Percentiles rank a stretch among this genome's conserved stretches.
These are phyloP conservation scores for Umbelopsis sp. DNA, from an alignment of 192 early-diverging fungal species.

Conservation along the genomic window DNA sequence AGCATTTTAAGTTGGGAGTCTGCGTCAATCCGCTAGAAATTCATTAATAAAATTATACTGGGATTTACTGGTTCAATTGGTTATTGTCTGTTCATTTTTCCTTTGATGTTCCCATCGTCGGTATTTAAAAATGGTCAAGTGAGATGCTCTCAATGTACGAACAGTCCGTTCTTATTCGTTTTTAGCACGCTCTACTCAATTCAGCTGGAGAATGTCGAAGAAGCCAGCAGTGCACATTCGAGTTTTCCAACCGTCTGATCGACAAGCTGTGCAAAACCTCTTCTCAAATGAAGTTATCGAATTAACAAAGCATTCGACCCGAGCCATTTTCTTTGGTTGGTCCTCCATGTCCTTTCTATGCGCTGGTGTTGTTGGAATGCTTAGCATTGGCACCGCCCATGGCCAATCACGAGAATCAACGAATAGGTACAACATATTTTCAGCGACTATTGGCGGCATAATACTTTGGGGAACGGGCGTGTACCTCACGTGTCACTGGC, in stretches of 20 bases:
- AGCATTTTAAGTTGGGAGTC: conserved; percentile 1
- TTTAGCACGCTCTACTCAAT: background rate
- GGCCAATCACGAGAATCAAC: background rate
- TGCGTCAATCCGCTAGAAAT: conserved; percentile 14
- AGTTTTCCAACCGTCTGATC: conserved; percentile 11
- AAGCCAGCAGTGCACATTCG: background rate
- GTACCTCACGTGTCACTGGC: conserved; percentile 9
- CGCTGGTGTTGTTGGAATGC: conserved; percentile 8
- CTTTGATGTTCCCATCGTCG: background rate
- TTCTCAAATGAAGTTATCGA: background rate
- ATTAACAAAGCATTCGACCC: background rate
- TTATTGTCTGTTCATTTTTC: background rate
- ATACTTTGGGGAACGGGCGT: conserved; percentile 4
- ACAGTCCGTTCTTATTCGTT: background rate
- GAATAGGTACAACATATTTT: conserved; percentile 2
- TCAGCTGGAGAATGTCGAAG: background rate
- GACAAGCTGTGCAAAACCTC: background rate
- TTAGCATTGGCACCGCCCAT: conserved; percentile 4
- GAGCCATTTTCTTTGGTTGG: background rate
- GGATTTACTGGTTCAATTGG: background rate
- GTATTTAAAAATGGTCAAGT: background rate
- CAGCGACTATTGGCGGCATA: conserved; percentile 4
- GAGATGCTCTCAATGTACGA: background rate
- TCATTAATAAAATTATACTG: background rate
- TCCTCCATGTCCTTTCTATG: background rate